Evolutionary conservation across 305 asterid genomes (phyloP).

Genomic region (Stenogyne calaminthoides): DNA sequence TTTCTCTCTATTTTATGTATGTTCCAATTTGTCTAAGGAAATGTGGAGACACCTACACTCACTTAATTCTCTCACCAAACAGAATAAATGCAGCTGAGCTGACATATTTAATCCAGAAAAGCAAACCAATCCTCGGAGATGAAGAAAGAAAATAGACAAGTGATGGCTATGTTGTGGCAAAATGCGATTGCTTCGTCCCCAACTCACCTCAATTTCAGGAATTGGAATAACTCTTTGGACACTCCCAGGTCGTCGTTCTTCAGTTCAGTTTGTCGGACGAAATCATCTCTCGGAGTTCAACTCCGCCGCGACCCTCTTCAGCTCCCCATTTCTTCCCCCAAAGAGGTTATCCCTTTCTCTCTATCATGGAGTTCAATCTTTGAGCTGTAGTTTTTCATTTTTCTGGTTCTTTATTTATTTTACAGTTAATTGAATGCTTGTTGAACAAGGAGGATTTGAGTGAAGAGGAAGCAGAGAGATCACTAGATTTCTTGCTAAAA

Average conservation of each 20-base stretch:
- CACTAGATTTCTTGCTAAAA: conserved; percentile 61
- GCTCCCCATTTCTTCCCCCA: conserved; percentile 42
- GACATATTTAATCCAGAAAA: background rate
- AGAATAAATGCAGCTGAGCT: conserved; percentile 17
- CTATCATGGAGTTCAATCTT: background rate
- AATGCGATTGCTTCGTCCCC: conserved; percentile 5
- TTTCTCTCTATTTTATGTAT: no score
- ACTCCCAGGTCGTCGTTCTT: background rate
- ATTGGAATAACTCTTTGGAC: background rate
- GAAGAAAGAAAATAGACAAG: background rate
- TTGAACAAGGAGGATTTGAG: conserved; percentile 63
- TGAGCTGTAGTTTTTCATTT: background rate
- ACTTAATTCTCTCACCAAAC: background rate
- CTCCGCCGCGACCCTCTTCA: conserved; percentile 24
- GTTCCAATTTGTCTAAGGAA: no score
- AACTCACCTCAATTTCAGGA: conserved; percentile 1
- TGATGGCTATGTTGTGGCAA: conserved; percentile 30
- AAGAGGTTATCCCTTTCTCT: conserved; percentile 29
- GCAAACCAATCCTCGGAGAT: background rate
- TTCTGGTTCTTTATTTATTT: conserved; percentile 4
- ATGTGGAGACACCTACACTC: no score
- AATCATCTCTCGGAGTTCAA: background rate
- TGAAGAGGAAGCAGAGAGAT: conserved; percentile 73
- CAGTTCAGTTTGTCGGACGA: background rate
- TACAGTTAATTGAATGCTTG: conserved; percentile 63